phyloP scores from a whole-genome alignment of 768 basidiomycete species.

The Amanita subjunquillea region DNA sequence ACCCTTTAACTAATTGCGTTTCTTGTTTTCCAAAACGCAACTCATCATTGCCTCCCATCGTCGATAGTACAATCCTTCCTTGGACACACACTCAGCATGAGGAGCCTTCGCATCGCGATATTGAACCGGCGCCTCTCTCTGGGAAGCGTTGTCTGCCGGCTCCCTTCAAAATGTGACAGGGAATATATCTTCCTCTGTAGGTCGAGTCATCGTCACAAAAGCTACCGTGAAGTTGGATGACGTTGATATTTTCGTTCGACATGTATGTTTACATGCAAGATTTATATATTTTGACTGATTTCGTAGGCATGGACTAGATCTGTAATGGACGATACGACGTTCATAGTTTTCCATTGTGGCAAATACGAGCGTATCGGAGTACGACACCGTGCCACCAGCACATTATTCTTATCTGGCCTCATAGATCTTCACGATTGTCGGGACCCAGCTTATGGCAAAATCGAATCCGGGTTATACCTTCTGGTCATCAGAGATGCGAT shows the following conservation, averaged over 20 bases:
- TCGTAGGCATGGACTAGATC: not conserved
- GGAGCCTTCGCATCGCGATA: not conserved
- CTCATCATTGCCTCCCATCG: not conserved
- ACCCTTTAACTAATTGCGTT: not conserved
- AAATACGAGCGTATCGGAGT: constrained; percentile 1
- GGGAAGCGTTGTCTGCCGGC: too few relatives aligned
- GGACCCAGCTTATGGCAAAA: not conserved
- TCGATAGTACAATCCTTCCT: not conserved
- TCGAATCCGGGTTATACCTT: not conserved
- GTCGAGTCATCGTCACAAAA: too few relatives aligned
- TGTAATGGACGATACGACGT: not conserved
- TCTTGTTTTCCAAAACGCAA: not conserved
- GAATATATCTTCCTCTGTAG: too few relatives aligned
- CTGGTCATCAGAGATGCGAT: not conserved
- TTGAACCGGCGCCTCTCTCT: too few relatives aligned
- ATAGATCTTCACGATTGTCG: not conserved
- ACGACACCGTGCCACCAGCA: not conserved
- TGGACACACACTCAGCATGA: not conserved
- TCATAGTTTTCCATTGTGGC: not conserved
- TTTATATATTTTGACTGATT: too few relatives aligned
- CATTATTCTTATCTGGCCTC: not conserved
- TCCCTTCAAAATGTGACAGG: too few relatives aligned
- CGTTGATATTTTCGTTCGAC: too few relatives aligned
- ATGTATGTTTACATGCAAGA: too few relatives aligned
- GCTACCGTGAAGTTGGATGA: too few relatives aligned